Evolutionary conservation across 140 eudicot genomes (phyloP).

Genomic region (Bidens hawaiensis): DNA sequence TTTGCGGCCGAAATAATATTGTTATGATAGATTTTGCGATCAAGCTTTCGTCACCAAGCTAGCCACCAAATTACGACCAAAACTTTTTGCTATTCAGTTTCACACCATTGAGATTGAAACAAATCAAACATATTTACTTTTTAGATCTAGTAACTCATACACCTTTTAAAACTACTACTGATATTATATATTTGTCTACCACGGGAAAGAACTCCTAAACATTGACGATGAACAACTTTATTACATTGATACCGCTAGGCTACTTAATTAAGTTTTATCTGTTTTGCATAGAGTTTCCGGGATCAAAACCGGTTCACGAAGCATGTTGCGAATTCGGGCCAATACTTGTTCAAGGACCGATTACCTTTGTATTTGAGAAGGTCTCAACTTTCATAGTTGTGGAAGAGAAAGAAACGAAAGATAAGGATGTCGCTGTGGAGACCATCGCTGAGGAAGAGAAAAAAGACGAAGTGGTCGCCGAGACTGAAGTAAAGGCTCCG

Average conservation of each 20-base stretch:
- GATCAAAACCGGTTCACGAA: conserved; percentile 69
- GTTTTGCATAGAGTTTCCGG: conserved; percentile 58
- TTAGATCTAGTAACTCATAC: too few species aligned
- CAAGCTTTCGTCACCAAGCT: too few species aligned
- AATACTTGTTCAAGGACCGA: conserved; percentile 53
- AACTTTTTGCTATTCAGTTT: neutral
- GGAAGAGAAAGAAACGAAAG: conserved; percentile 48
- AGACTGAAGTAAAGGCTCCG: conserved; percentile 19
- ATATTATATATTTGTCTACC: too few species aligned
- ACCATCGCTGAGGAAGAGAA: conserved; percentile 39
- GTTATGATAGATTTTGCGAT: too few species aligned
- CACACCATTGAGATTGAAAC: too few species aligned
- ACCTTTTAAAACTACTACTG: too few species aligned
- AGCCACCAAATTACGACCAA: too few species aligned
- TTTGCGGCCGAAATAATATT: too few species aligned
- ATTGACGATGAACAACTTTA: too few species aligned
- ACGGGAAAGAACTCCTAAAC: too few species aligned
- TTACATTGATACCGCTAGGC: too few species aligned
- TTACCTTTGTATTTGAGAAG: conserved; percentile 65
- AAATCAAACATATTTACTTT: neutral
- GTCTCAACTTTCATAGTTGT: conserved; percentile 56
- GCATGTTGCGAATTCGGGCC: conserved; percentile 63
- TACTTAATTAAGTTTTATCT: too few species aligned
- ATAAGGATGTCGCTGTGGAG: conserved; percentile 34
- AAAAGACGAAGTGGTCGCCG: conserved; percentile 31